These are phyloP conservation scores for Cercospora citrullina DNA, from an alignment of 2,329 filamentous ascomycete species.

Conservation along the genomic window DNA sequence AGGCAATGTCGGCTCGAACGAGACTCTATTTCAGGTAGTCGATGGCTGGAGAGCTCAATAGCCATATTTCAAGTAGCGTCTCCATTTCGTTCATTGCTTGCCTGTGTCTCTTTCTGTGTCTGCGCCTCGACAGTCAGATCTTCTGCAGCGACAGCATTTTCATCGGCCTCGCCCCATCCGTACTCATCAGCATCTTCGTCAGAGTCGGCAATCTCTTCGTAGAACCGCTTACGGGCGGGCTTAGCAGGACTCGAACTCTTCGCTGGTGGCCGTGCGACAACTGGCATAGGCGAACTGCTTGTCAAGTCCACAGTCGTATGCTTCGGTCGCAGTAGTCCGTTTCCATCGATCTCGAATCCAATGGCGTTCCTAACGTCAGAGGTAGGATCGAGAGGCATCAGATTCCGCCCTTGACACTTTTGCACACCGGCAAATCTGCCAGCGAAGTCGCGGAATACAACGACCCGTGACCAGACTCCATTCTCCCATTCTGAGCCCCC, in stretches of 20 bases:
- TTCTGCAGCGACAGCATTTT: slow-evolving; percentile 44
- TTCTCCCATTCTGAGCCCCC: slow-evolving; percentile 78
- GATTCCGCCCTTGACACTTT: slow-evolving; percentile 45
- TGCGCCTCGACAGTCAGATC: not conserved
- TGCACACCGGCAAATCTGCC: slow-evolving; percentile 48
- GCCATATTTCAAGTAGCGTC: slow-evolving; percentile 6
- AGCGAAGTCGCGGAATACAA: slow-evolving; percentile 72
- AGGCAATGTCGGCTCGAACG: slow-evolving; percentile 56
- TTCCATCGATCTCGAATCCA: slow-evolving; percentile 49
- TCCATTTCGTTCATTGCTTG: not conserved
- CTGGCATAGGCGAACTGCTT: slow-evolving; percentile 10
- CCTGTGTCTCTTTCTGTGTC: not conserved
- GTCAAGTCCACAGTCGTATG: slow-evolving; percentile 26
- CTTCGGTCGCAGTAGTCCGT: slow-evolving; percentile 43
- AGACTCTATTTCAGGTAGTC: slow-evolving; percentile 51
- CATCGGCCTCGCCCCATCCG: slow-evolving; percentile 69
- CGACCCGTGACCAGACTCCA: slow-evolving; percentile 70
- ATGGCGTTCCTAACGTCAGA: slow-evolving; percentile 51
- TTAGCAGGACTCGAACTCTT: slow-evolving; percentile 13
- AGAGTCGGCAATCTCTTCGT: slow-evolving; percentile 58
- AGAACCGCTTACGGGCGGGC: slow-evolving; percentile 56
- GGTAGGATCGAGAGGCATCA: slow-evolving; percentile 38
- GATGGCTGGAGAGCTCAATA: slow-evolving; percentile 38
- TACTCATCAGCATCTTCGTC: slow-evolving; percentile 67
- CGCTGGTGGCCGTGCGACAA: not conserved